Base-by-base conservation (phyloP, 345 rosid genomes). In the Heritiera fomes region DNA sequence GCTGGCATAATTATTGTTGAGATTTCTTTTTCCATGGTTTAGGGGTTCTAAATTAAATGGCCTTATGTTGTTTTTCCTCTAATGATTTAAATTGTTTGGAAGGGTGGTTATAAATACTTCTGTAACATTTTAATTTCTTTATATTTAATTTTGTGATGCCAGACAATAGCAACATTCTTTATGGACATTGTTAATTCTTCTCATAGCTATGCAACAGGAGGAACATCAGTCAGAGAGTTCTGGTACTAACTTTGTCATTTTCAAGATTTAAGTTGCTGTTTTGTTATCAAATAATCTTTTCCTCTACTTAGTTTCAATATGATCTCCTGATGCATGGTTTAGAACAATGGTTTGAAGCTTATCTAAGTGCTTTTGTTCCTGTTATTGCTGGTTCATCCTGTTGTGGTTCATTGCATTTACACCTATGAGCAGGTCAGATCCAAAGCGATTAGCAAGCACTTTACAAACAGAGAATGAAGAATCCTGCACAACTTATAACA, bases 401-500 rank as follows among this genome's bases (percentile, higher is more conserved):
- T 69, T 32, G 8, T 65, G n/a, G 47, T 38, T 38, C 71, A n/a
- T 79, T 77, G 40, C 32, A 49, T 76, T 75, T 74, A 68, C 65
- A 68, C 65, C 76, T 73, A 71, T 46, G 87, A 75, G 75, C 34
- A 95, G 99, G 99, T 80, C 82, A 23, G 87, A 96, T 61, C 94
- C 99, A 53, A 91, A 91, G 90, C 89, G 98, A 58, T 67, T 96
- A 81, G 97, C 97, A 12, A 78, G 78, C 77, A 82, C 94, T 17
- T 81, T 92, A 69, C 71, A 75, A 47, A 71, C 89, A 0, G 97
- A 96, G 82, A 94, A 89, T 77, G 98, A 96, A 80, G 99, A 96
- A 84, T 96, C 97, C 11, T 92, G 99, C 82, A 88, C 99, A 13
- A 96, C 98, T 67, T 92, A 94, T 82, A 96, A 96, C 87, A 94